A percentile compares a stretch with the other conserved stretches of the same genome.
These are phyloP conservation scores for Brasilioporus rufonigricans DNA, from an alignment of 768 basidiomycete species.

Conservation along the genomic window DNA sequence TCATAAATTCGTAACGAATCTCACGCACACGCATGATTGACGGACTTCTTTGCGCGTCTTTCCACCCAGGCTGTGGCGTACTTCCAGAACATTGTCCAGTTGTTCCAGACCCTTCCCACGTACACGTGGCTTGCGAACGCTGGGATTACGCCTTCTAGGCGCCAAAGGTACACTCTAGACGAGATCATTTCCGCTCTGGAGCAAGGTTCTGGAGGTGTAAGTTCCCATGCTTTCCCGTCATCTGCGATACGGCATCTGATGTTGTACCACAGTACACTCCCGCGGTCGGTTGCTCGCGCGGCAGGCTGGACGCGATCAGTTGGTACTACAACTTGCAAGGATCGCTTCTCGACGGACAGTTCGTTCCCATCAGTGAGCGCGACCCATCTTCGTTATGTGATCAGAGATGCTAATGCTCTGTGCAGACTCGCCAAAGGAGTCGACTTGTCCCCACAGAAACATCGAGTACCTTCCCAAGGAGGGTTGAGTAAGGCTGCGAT, in stretches of 20 bases:
- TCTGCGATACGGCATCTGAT: background rate
- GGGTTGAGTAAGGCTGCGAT: constrained; percentile 26
- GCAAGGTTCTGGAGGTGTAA: constrained; percentile 47
- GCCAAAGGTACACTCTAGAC: constrained; percentile 54
- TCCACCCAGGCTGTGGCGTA: constrained; percentile 57
- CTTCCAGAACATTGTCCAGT: constrained; percentile 53
- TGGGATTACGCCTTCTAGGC: constrained; percentile 67
- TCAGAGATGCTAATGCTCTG: background rate
- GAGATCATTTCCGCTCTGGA: constrained; percentile 54
- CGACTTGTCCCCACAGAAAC: constrained; percentile 54
- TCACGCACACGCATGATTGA: background rate
- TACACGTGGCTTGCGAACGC: constrained; percentile 67
- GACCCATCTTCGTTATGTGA: background rate
- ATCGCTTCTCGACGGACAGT: constrained; percentile 60
- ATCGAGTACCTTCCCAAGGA: constrained; percentile 55
- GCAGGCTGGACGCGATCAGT: constrained; percentile 42
- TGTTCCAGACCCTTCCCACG: constrained; percentile 71
- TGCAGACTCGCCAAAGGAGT: constrained; percentile 50
- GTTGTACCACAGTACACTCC: constrained; percentile 44
- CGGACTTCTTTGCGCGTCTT: background rate
- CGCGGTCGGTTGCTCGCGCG: constrained; percentile 42
- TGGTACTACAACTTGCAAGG: constrained; percentile 68
- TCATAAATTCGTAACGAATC: background rate
- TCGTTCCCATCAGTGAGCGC: constrained; percentile 55
- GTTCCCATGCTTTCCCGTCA: background rate